Base-by-base conservation (phyloP, 1,284 basidiomycete species). In the Anthracocystis panici-leucophaei region DNA sequence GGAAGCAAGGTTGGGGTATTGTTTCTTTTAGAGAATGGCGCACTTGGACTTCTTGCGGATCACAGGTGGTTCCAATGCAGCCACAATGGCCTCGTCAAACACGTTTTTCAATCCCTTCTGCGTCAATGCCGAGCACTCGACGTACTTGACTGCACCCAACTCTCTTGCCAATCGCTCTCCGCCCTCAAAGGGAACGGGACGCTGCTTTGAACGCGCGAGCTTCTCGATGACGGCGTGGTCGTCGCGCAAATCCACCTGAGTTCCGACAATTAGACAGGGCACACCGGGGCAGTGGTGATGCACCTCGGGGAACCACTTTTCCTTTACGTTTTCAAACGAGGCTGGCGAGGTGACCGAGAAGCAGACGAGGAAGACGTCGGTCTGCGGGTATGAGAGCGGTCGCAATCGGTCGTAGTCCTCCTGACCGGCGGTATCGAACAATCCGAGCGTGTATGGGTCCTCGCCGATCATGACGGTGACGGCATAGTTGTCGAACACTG, bases 271-370 rank as follows among this genome's bases (percentile, higher is more conserved):
- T 82, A 99, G 91, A 89, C 95, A 97, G 76, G 96, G 96, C 63
- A 98, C 96, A 66, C 96, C 96, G n/a, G 97, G 97, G 89, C 97
- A 99, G 86, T 99, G 96, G 87, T 99, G 96, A 86, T 95, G 95
- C 56, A 99, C 96, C 88, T 99, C 97, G 29, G 96, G 97, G 90
- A 98, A 97, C 96, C 96, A 99, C 87, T 99, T 99, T 88, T 99
- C 96, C 90, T 97, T 98, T 83, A 99, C 96, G 92, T 99, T 99
- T 87, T 99, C 96, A 85, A 97, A 99, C 57, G 95, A 97, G 41
- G 97, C 95, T 6, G 96, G 97, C 25, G 93, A 96, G 35, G 95
- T 97, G 78, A 99, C 97, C 84, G 93, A 96, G 89, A 98, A 99
- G 88, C 96, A 99, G 80, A 99, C 95, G 64, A 99, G 90, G 90